phyloP scores from a whole-genome alignment of 1,139 yeast genomes.

The Debaryomyces coudertii region DNA sequence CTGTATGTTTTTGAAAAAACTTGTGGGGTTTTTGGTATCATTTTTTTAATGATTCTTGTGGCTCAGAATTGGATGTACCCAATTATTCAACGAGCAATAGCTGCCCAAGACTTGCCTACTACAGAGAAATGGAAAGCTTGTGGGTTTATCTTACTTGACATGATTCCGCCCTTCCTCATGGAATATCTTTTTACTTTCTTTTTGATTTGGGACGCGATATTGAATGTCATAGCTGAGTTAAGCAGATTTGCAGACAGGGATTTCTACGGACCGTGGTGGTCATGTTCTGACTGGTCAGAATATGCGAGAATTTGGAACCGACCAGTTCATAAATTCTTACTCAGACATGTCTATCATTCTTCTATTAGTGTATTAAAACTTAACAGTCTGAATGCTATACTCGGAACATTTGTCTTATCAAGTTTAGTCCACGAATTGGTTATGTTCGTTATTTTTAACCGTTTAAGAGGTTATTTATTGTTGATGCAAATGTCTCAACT shows the following conservation, averaged over 20 bases:
- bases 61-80: conserved; percentile 85
- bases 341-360: conserved; percentile 93
- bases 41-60: conserved; percentile 75
- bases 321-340: conserved; percentile 89
- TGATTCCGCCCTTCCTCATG: conserved; percentile 76
- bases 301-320: conserved; percentile 93
- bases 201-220: conserved; percentile 91
- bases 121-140: conserved; percentile 52
- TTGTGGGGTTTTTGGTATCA: conserved; percentile 83
- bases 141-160: conserved; percentile 67
- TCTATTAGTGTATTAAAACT: conserved; percentile 77
- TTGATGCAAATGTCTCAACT: conserved; percentile 83
- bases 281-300: conserved; percentile 90
- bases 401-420: conserved; percentile 81
- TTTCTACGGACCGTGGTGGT: conserved; percentile 98
- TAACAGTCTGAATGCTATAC: conserved; percentile 67
- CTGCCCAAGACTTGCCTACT: conserved; percentile 51
- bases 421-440: conserved; percentile 87
- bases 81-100: conserved; percentile 61
- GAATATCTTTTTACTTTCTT: conserved; percentile 82
- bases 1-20: conserved; percentile 68
- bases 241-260: conserved; percentile 86
- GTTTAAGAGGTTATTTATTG: conserved; percentile 78
- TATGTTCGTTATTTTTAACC: conserved; percentile 85
- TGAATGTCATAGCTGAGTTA: conserved; percentile 87